Base-by-base conservation (phyloP, 2,329 filamentous ascomycete genomes). In the Hypoxylon sp. region DNA sequence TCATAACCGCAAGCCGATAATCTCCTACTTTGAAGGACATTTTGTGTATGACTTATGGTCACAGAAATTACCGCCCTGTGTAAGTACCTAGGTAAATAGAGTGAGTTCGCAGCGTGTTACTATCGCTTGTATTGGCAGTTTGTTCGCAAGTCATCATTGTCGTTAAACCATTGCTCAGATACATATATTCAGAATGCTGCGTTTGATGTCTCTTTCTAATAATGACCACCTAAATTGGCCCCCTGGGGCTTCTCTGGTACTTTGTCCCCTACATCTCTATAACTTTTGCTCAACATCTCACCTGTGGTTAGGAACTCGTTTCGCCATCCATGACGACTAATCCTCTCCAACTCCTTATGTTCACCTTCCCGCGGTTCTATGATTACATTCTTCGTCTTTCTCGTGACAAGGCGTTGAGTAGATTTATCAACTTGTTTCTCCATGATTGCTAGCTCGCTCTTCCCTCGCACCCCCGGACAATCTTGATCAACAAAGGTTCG, bases 361-460 rank as follows among this genome's bases (percentile, higher is more conserved):
- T 4, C 7, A 40, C 72, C 72, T 22, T 66, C 58, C 37, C 74
- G 71, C 27, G 75, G 74, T 64, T 75, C 74, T 7, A 77, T 27
- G 22, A 60, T 30, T n/a, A 64, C 30, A 25, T 60, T 60, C 7
- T 61, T 13, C 22, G 35, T 27, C 20, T 37, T 46, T 35, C 20
- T 63, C 37, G 14, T 25, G 10, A 30, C 33, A 5, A 27, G 14
- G 5, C 22, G 42, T 13, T 49, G 40, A 4, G 22, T 22, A 22
- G 40, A 14, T 55, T 64, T 33, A 14, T 58, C 50, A n/a, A 30
- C 27, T 25, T 30, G 25, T 6, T 61, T 63, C n/a, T 66, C 25
- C 22, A 70, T 58, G 46, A 76, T 63, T 8, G 65, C 63, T 46
- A 76, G 25, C 50, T 77, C 71, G 37, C 71, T 76, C 50, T 55